Evolutionary conservation across 257 asterid species (phyloP).

Genomic region (Fraxinus americana): DNA sequence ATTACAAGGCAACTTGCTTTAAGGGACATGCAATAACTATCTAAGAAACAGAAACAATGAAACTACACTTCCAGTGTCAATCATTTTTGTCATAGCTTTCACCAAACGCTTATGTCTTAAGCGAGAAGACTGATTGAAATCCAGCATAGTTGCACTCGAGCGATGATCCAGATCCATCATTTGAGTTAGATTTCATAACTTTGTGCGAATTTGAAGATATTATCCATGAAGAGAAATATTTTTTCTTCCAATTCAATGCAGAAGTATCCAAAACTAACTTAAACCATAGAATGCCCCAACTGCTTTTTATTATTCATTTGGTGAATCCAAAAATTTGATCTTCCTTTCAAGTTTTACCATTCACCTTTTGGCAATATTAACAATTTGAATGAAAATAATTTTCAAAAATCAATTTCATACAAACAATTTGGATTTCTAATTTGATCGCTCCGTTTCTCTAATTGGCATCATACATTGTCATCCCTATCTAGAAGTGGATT

Average conservation of each 20-base stretch:
- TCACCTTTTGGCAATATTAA: not conserved
- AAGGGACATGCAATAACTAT: too few species aligned
- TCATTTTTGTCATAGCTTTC: not conserved
- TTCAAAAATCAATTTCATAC: not conserved
- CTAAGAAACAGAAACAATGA: too few species aligned
- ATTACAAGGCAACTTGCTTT: too few species aligned
- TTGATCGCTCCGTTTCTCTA: not conserved
- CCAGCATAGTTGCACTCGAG: not conserved
- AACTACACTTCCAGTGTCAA: too few species aligned
- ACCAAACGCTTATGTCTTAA: not conserved
- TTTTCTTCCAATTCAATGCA: not conserved
- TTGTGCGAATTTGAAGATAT: too few species aligned
- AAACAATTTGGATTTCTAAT: not conserved
- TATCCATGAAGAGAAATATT: not conserved
- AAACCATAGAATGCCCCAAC: not conserved
- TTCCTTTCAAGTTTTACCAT: not conserved
- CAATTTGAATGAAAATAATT: not conserved
- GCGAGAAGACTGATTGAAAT: too few species aligned
- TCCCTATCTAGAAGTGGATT: conserved; percentile 39
- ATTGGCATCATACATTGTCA: not conserved
- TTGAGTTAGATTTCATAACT: not conserved
- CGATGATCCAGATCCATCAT: not conserved
- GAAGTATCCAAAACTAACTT: not conserved
- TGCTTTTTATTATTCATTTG: not conserved
- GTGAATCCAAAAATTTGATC: not conserved